These are phyloP conservation scores for Aspergillus sclerotioniger DNA, from an alignment of 495 filamentous ascomycete species.

Conservation along the genomic window DNA sequence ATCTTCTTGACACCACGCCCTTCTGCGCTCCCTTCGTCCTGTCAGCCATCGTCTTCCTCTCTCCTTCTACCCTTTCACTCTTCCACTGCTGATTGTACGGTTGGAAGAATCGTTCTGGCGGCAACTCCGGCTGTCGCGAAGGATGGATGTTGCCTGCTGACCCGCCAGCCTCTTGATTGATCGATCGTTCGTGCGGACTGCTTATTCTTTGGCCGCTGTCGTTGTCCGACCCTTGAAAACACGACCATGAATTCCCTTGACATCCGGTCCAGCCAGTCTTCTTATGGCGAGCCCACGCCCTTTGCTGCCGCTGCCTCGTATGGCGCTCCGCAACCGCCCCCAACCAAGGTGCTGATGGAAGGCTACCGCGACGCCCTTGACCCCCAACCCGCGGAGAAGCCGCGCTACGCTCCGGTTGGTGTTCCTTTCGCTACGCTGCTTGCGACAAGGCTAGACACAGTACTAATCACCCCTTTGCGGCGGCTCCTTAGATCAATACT, in stretches of 20 bases:
- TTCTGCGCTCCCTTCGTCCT: not conserved
- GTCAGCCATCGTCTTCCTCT: slow-evolving; percentile 2
- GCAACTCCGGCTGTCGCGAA: slow-evolving; percentile 4
- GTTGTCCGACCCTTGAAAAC: not conserved
- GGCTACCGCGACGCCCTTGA: slow-evolving; percentile 44
- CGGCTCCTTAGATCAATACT: slow-evolving; percentile 31
- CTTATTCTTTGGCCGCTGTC: not conserved
- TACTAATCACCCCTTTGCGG: slow-evolving; percentile 19
- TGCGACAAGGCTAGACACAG: slow-evolving; percentile 1
- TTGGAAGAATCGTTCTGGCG: not conserved
- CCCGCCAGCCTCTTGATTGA: slow-evolving; percentile 11
- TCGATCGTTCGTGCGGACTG: slow-evolving; percentile 5
- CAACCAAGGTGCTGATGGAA: slow-evolving; percentile 43
- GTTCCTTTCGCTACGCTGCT: not conserved
- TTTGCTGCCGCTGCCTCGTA: slow-evolving; percentile 37
- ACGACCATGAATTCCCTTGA: slow-evolving; percentile 44
- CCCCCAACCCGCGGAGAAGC: slow-evolving; percentile 33
- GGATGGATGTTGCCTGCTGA: slow-evolving; percentile 23
- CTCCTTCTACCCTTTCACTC: not conserved
- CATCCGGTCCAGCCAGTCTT: slow-evolving; percentile 45
- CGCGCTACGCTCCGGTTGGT: slow-evolving; percentile 44
- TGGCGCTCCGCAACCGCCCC: slow-evolving; percentile 36
- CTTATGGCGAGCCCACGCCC: slow-evolving; percentile 49
- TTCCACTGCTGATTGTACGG: not conserved
- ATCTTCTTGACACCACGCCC: not conserved